These are phyloP conservation scores for Coleophoma eucalyptorum DNA, from an alignment of 2,329 filamentous ascomycete species.

Conservation along the genomic window DNA sequence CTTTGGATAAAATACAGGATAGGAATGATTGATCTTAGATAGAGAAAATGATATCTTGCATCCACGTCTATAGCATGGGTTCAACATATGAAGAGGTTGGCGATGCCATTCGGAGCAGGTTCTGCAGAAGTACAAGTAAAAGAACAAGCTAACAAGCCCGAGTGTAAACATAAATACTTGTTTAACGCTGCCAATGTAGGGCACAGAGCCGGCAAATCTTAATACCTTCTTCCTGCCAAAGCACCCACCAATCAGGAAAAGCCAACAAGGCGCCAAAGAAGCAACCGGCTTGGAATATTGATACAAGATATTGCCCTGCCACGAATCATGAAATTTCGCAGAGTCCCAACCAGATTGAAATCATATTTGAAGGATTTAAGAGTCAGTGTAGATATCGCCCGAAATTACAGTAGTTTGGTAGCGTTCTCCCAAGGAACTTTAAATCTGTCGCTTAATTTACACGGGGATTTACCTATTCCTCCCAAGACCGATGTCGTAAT, in stretches of 20 bases:
- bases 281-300: constrained; percentile 24
- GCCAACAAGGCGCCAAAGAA: constrained; percentile 21
- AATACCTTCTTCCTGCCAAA: constrained; percentile 37
- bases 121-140: no score
- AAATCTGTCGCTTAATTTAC: no score
- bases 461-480: constrained; percentile 46
- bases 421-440: no score
- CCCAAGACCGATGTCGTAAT: constrained; percentile 55
- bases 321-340: constrained; percentile 35
- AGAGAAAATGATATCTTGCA: no score
- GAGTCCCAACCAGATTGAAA: constrained; percentile 45
- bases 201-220: constrained; percentile 32
- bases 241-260: constrained; percentile 35
- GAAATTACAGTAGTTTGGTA: no score
- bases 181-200: constrained; percentile 20
- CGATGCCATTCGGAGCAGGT: no score
- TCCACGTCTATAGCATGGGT: no score
- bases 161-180: constrained; percentile 32
- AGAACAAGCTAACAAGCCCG: no score
- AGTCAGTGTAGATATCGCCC: constrained; percentile 37
- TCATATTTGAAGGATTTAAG: constrained; percentile 51
- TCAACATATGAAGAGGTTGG: no score
- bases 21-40: no score
- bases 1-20: no score
- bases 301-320: constrained; percentile 37